Percentiles rank a stretch among this genome's conserved stretches.
Conservation (phyloP, 1,284 basidiomycete genomes). For the Porodaedalea pini region DNA sequence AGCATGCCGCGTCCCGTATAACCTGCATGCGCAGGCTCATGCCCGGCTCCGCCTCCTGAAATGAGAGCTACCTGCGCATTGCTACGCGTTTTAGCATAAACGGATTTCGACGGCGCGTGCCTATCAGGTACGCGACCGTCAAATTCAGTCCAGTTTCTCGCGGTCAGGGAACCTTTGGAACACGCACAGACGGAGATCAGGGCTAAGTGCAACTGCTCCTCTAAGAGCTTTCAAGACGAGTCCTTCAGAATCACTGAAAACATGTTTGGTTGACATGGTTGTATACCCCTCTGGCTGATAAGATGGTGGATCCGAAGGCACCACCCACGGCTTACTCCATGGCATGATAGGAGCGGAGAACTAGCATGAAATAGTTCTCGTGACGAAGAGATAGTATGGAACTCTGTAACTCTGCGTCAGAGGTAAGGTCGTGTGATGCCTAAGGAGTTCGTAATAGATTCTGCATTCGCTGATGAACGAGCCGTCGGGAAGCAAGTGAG, state of each 20-base stretch:
- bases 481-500: too few species aligned
- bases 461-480: not conserved
- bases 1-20: slow-evolving; percentile 61
- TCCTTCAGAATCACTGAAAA: slow-evolving; percentile 46
- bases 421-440: slow-evolving; percentile 2
- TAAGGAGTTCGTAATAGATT: not conserved
- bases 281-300: not conserved
- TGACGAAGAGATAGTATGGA: slow-evolving; percentile 3
- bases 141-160: slow-evolving; percentile 6
- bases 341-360: not conserved
- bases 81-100: slow-evolving; percentile 36
- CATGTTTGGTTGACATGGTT: slow-evolving; percentile 36
- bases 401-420: not conserved
- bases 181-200: slow-evolving; percentile 46
- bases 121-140: not conserved
- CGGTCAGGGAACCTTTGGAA: not conserved
- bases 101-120: slow-evolving; percentile 36
- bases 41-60: slow-evolving; percentile 65
- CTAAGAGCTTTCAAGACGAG: slow-evolving; percentile 53
- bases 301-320: not conserved
- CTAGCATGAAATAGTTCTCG: not conserved
- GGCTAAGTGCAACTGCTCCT: slow-evolving; percentile 51
- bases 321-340: not conserved
- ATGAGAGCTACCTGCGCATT: slow-evolving; percentile 47
- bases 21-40: slow-evolving; percentile 66